These are phyloP conservation scores for Apiotrichum laibachii DNA, from an alignment of 1,284 basidiomycete species.

Conservation along the genomic window DNA sequence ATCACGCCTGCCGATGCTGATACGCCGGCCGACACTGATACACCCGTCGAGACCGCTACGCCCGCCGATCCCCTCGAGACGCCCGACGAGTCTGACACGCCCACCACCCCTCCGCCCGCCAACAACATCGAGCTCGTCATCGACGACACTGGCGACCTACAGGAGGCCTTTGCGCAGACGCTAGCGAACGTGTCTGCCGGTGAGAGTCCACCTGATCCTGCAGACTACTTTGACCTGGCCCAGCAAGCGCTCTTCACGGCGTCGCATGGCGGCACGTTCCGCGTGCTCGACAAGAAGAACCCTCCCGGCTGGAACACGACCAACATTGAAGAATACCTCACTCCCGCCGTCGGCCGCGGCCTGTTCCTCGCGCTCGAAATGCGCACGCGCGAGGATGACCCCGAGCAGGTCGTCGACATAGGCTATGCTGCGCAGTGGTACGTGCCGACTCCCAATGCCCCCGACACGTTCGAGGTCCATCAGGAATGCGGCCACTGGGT, in stretches of 20 bases:
- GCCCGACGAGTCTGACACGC: too few relatives aligned
- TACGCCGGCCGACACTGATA: too few relatives aligned
- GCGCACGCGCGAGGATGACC: constrained; percentile 13
- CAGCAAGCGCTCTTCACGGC: constrained; percentile 40
- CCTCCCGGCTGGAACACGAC: background rate
- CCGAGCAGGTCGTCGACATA: constrained; percentile 11
- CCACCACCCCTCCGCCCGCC: too few relatives aligned
- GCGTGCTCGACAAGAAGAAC: background rate
- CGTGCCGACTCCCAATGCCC: constrained; percentile 5
- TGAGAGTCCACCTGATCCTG: constrained; percentile 1
- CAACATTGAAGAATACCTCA: constrained; percentile 1
- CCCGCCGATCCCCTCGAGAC: too few relatives aligned
- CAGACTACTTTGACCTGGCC: constrained; percentile 31
- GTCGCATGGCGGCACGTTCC: background rate
- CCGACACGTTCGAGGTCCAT: constrained; percentile 25
- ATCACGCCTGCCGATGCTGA: too few relatives aligned
- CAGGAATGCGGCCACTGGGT: constrained; percentile 41
- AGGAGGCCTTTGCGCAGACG: background rate
- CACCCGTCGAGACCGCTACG: too few relatives aligned
- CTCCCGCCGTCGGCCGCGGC: constrained; percentile 29
- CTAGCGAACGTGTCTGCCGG: background rate
- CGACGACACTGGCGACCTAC: background rate
- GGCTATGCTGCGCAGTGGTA: constrained; percentile 24
- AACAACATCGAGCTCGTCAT: too few relatives aligned
- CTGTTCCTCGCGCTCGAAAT: constrained; percentile 40